Evolutionary conservation across 805 yeast species (phyloP).

Genomic region (Cyberlindnera misumaiensis): DNA sequence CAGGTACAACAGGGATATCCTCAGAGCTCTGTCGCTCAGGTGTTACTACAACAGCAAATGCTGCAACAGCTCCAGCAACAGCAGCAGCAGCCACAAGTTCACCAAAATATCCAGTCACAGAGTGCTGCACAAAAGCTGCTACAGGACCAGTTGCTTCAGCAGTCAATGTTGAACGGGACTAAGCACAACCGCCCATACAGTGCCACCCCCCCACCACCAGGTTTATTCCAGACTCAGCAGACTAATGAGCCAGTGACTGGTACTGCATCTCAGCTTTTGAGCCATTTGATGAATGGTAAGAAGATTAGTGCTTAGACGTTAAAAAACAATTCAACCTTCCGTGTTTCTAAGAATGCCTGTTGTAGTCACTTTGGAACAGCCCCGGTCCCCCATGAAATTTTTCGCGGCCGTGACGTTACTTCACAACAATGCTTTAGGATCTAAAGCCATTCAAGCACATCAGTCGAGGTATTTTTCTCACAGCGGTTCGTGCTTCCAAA

Average conservation of each 20-base stretch:
- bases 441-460: no score
- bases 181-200: slow-evolving; percentile 29
- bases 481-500: no score
- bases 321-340: background rate
- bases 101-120: slow-evolving; percentile 16
- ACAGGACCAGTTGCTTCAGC: slow-evolving; percentile 23
- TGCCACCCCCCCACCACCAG: slow-evolving; percentile 70
- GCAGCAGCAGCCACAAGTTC: slow-evolving; percentile 15
- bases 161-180: slow-evolving; percentile 11
- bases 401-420: no score
- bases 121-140: slow-evolving; percentile 21
- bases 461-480: no score
- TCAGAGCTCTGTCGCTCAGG: slow-evolving; percentile 15
- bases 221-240: slow-evolving; percentile 31
- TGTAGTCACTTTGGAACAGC: no score
- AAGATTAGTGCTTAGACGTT: slow-evolving; percentile 28
- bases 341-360: no score
- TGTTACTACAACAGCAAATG: slow-evolving; percentile 24
- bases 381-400: no score
- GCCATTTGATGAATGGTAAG: slow-evolving; percentile 80
- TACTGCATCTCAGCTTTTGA: slow-evolving; percentile 73
- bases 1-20: slow-evolving; percentile 14
- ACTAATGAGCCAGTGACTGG: slow-evolving; percentile 26
- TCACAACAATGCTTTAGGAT: no score
- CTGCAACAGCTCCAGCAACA: slow-evolving; percentile 22